These are phyloP conservation scores for Dionaea muscipula DNA, from an alignment of 179 eudicot genomes.

Conservation along the genomic window DNA sequence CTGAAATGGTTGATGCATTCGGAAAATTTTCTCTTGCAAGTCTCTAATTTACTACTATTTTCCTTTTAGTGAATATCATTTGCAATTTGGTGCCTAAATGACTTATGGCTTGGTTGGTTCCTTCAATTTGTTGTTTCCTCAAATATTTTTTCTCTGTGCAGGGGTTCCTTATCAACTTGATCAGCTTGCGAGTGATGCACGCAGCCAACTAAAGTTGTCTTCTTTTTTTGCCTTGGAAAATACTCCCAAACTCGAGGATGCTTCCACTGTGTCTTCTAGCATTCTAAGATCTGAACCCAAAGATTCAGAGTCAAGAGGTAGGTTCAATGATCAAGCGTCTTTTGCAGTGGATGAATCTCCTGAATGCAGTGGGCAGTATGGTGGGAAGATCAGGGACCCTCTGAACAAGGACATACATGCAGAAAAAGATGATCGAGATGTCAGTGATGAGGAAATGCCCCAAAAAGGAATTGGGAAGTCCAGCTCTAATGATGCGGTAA, in stretches of 20 bases:
- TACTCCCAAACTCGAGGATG: conserved; percentile 16
- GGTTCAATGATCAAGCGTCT: conserved; percentile 15
- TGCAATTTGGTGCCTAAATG: too few species aligned
- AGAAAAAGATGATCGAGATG: conserved; percentile 18
- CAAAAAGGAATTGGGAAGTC: conserved; percentile 20
- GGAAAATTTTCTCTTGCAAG: too few species aligned
- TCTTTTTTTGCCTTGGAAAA: conserved; percentile 46
- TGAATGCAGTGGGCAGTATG: conserved; percentile 21
- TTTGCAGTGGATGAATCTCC: conserved; percentile 20
- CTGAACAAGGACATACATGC: conserved; percentile 12
- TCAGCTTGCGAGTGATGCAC: conserved; percentile 44
- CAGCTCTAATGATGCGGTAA: conserved; percentile 12
- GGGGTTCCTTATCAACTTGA: conserved; percentile 79
- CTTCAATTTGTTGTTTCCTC: too few species aligned
- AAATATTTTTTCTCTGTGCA: conserved; percentile 11
- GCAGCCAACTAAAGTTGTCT: conserved; percentile 60
- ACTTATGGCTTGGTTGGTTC: too few species aligned
- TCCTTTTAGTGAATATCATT: too few species aligned
- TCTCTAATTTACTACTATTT: too few species aligned
- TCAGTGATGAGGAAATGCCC: conserved; percentile 17
- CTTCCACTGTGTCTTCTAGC: conserved; percentile 17
- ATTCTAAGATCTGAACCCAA: conserved; percentile 19
- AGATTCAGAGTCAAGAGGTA: conserved; percentile 22
- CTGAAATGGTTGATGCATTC: too few species aligned
- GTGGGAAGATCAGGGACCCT: conserved; percentile 12